These are phyloP conservation scores for Sparassis latifolia DNA, from an alignment of 1,284 basidiomycete species.

Conservation along the genomic window DNA sequence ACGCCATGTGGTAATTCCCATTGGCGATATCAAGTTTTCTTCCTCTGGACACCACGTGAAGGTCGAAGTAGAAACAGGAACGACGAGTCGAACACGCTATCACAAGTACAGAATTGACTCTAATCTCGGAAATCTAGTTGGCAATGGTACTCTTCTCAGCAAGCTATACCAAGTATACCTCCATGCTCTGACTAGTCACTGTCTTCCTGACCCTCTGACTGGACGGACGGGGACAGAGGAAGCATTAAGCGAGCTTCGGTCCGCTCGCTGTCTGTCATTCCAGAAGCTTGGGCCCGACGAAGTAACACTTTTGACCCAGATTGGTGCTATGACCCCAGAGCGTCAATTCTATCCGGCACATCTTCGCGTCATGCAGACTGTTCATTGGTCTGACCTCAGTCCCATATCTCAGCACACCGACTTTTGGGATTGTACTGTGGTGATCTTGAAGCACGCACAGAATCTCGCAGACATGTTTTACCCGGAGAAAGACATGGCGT, in stretches of 20 bases:
- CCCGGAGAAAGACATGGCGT: too few relatives aligned
- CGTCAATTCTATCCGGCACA: constrained; percentile 33
- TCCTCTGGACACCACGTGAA: constrained; percentile 5
- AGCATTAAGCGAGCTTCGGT: constrained; percentile 32
- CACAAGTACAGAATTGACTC: constrained; percentile 32
- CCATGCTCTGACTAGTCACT: constrained; percentile 38
- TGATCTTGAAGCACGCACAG: constrained; percentile 26
- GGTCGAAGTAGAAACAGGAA: constrained; percentile 8
- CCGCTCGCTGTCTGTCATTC: constrained; percentile 33
- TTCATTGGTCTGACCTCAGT: constrained; percentile 27
- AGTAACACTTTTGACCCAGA: constrained; percentile 25
- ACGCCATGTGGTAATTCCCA: constrained; percentile 30
- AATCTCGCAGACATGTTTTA: constrained; percentile 15
- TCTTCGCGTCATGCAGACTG: constrained; percentile 32
- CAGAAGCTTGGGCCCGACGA: constrained; percentile 25
- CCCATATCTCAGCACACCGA: constrained; percentile 26
- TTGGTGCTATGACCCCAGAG: constrained; percentile 29
- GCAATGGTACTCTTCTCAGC: constrained; percentile 26
- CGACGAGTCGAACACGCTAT: constrained; percentile 4
- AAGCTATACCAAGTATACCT: constrained; percentile 36
- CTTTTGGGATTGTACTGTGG: constrained; percentile 19
- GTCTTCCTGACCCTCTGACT: constrained; percentile 39
- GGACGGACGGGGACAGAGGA: constrained; percentile 39
- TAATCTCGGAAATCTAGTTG: constrained; percentile 31
- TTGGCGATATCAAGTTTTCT: constrained; percentile 21